Conservation (phyloP, 768 basidiomycete genomes). For the Termitomyces sp. region DNA sequence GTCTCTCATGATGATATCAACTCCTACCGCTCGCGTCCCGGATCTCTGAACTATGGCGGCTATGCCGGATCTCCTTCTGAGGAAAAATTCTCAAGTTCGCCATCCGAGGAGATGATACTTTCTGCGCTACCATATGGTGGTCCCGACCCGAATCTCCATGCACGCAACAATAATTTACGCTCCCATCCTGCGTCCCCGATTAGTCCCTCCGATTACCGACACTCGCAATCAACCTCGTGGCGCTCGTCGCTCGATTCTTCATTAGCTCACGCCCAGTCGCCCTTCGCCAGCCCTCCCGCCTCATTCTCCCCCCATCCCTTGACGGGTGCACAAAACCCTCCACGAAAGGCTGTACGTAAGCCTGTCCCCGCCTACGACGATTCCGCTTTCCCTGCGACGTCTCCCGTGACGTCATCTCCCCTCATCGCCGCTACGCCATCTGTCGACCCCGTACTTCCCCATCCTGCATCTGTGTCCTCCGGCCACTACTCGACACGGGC, state of each 20-base stretch:
- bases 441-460: constrained; percentile 1
- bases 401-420: neutral
- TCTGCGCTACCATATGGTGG: constrained; percentile 4
- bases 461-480: neutral
- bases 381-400: neutral
- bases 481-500: constrained; percentile 15
- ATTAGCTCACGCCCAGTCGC: constrained; percentile 1
- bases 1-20: constrained; percentile 9
- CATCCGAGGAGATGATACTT: constrained; percentile 9
- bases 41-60: constrained; percentile 4
- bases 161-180: neutral
- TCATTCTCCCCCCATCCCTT: neutral
- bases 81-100: constrained; percentile 13
- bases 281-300: constrained; percentile 1
- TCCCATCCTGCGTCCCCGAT: constrained; percentile 1
- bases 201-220: neutral
- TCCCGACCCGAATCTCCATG: neutral
- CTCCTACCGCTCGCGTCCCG: constrained; percentile 7
- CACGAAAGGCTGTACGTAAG: constrained; percentile 15
- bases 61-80: constrained; percentile 10
- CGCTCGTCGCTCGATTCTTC: constrained; percentile 9
- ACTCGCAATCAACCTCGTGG: neutral
- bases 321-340: neutral
- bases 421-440: neutral
- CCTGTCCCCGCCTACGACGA: constrained; percentile 16